Evolutionary conservation across 371 early-diverging fungal genomes (phyloP).

Genomic region (Batkoa obscura): DNA sequence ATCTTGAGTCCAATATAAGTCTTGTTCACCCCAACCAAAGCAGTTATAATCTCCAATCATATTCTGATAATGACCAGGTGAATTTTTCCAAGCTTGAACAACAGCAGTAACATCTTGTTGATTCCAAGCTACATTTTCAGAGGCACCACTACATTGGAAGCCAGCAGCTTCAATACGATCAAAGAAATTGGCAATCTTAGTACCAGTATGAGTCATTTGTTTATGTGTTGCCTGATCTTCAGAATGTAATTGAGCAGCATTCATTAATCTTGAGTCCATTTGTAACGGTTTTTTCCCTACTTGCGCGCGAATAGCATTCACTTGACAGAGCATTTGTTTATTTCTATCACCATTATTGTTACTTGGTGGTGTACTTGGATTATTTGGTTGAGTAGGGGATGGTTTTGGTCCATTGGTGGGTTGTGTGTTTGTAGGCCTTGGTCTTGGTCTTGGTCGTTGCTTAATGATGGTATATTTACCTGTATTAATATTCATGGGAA

Average conservation of each 20-base stretch:
- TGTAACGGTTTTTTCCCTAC: not conserved
- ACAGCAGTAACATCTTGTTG: constrained; percentile 11
- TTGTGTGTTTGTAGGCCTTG: too few species aligned
- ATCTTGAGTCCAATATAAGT: constrained; percentile 1
- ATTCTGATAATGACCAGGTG: constrained; percentile 21
- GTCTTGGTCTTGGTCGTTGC: too few species aligned
- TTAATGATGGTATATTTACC: too few species aligned
- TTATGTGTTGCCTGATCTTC: constrained; percentile 11
- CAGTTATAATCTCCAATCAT: constrained; percentile 11
- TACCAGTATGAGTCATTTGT: constrained; percentile 16
- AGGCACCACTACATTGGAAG: constrained; percentile 10
- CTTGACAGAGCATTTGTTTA: not conserved
- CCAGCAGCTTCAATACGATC: constrained; percentile 8
- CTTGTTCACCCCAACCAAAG: not conserved
- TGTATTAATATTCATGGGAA: too few species aligned
- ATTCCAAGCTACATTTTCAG: constrained; percentile 23
- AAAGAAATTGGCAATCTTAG: constrained; percentile 6
- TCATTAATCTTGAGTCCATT: constrained; percentile 5
- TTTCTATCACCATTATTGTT: too few species aligned
- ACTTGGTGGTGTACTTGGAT: too few species aligned
- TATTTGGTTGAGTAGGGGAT: too few species aligned
- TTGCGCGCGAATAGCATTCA: not conserved
- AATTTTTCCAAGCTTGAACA: constrained; percentile 20
- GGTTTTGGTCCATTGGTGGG: too few species aligned
- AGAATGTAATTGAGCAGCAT: constrained; percentile 15